Conservation (phyloP, 495 filamentous ascomycete species). For the Penicillium cataractarum region DNA sequence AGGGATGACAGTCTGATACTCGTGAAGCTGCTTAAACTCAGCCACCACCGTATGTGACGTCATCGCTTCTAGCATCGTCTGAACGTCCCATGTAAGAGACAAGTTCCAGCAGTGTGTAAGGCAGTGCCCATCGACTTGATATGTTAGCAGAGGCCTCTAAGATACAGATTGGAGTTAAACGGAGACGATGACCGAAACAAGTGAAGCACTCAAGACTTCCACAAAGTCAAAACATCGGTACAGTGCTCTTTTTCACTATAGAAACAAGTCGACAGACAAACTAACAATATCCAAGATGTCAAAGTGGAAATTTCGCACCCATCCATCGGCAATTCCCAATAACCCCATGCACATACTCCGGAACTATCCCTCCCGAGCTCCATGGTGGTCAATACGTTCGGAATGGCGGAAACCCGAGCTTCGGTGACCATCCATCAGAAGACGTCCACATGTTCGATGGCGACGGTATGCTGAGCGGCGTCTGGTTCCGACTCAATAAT, state of each 20-base stretch:
- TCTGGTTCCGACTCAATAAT: constrained; percentile 52
- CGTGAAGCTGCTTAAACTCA: neutral
- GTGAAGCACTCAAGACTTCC: neutral
- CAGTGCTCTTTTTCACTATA: neutral
- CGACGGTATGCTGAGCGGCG: constrained; percentile 70
- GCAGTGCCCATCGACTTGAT: neutral
- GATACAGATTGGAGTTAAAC: neutral
- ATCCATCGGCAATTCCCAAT: constrained; percentile 50
- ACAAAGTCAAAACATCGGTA: neutral
- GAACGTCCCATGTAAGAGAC: neutral
- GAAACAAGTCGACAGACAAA: constrained; percentile 29
- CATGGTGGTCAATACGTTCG: constrained; percentile 68
- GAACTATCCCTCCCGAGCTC: constrained; percentile 60
- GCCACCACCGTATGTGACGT: neutral
- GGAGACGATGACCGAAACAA: neutral
- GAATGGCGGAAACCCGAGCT: constrained; percentile 65
- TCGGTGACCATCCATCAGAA: constrained; percentile 58
- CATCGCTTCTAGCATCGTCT: neutral
- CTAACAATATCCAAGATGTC: constrained; percentile 40
- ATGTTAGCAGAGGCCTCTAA: neutral
- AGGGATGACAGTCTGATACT: neutral
- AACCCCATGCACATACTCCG: constrained; percentile 54
- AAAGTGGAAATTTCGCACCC: constrained; percentile 67
- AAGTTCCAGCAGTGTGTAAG: neutral
- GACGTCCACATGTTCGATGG: constrained; percentile 73